Base-by-base conservation (phyloP, 179 eudicot genomes). In the Beta lomatogona region DNA sequence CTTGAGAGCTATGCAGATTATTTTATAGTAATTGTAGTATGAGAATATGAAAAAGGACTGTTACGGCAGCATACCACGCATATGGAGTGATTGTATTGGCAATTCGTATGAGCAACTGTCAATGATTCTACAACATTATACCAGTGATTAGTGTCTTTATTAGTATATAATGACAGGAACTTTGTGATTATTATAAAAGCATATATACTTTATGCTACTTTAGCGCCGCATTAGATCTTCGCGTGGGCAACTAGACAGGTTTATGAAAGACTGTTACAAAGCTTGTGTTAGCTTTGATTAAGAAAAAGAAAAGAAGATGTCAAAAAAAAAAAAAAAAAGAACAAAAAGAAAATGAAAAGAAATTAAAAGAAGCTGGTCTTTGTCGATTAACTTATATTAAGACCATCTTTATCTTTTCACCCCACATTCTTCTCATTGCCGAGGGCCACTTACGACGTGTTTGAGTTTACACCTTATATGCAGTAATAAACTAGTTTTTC, bases 141-240 rank as follows among this genome's bases (percentile, higher is more conserved):
- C 36, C 28, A 31, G 21, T 60, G 78, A 76, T 81, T 76, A 41
- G 75, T 55, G 57, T 53, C 15, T 59, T 77, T 58, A 68, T 58
- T 45, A 71, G 46, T 6, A 28, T 22, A 28, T 45, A n/a, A 44
- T 10, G 6, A 71, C 19, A 48, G 3, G 28, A 3, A n/a, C 9
- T n/a, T 48, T 19, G 48, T 46, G 10, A 9, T 59, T 36, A 80
- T 74, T 81, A 36, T n/a, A 63, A 80, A 82, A 82, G 87, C 83
- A 86, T 80, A 84, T 63, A 81, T 82, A 84, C 87, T 84, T 84
- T 88, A 80, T 66, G 76, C 75, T 55, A 68, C 84, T 76, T 82
- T 82, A 69, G 79, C 80, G 80, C 84, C 80, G 80, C 76, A 69
- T 82, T 82, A 59, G 84, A 82, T 76, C 79, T 82, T 57, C 70